Conservation (phyloP, 2,329 filamentous ascomycete genomes). For the Tympanopsis confertula region DNA sequence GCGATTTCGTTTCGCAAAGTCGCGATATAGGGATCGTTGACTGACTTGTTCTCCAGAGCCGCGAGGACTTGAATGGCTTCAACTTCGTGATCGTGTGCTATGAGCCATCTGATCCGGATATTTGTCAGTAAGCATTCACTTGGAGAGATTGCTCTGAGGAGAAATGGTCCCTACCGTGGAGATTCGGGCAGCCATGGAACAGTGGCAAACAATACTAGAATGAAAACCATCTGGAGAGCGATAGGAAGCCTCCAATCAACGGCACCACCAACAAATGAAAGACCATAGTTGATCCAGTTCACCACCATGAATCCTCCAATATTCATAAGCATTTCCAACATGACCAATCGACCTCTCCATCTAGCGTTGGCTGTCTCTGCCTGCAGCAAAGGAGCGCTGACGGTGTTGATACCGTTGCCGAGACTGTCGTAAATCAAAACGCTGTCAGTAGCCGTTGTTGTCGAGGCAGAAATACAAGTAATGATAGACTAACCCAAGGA, state of each 20-base stretch:
- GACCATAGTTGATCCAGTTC: conserved; percentile 26
- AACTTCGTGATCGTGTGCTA: conserved; percentile 17
- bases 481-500: too few species aligned
- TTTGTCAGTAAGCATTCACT: too few species aligned
- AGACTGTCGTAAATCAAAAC: too few species aligned
- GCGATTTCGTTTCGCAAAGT: conserved; percentile 16
- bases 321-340: conserved; percentile 18
- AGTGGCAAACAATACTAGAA: background rate
- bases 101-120: conserved; percentile 13
- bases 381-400: conserved; percentile 24
- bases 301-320: conserved; percentile 17
- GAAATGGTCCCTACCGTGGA: conserved; percentile 3
- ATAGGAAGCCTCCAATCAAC: conserved; percentile 5
- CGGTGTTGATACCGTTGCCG: conserved; percentile 29
- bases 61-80: conserved; percentile 26
- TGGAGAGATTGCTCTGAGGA: too few species aligned
- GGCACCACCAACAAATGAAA: conserved; percentile 14
- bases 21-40: conserved; percentile 12
- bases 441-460: too few species aligned
- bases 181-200: conserved; percentile 1
- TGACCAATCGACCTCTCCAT: conserved; percentile 17
- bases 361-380: conserved; percentile 20
- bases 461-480: too few species aligned
- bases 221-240: conserved; percentile 2
- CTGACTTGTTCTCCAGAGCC: conserved; percentile 9